Evolutionary conservation across 2,329 filamentous ascomycete genomes (phyloP).

Genomic region (Monilinia laxa): DNA sequence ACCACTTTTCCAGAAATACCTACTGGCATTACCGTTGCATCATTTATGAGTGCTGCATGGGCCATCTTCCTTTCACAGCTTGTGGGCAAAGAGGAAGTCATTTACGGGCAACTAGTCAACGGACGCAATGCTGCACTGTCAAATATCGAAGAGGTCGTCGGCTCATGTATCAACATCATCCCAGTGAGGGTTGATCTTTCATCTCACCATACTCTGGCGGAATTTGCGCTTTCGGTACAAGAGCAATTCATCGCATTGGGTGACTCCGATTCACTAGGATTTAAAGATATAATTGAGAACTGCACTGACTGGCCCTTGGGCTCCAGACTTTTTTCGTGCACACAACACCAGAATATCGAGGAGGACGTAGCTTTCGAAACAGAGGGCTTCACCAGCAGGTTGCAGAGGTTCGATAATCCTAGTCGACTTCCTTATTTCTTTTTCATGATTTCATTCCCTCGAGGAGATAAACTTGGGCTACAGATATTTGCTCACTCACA

Average conservation of each 20-base stretch:
- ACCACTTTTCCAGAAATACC: not conserved
- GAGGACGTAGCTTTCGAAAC: not conserved
- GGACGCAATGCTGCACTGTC: slow-evolving; percentile 45
- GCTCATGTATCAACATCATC: slow-evolving; percentile 48
- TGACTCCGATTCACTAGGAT: slow-evolving; percentile 42
- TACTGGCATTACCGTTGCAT: slow-evolving; percentile 43
- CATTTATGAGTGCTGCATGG: slow-evolving; percentile 47
- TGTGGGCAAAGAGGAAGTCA: slow-evolving; percentile 18
- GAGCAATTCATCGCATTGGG: slow-evolving; percentile 39
- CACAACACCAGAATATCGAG: slow-evolving; percentile 1
- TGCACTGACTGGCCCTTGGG: slow-evolving; percentile 42
- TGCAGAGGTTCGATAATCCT: not conserved
- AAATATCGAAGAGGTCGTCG: slow-evolving; percentile 44
- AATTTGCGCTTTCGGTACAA: slow-evolving; percentile 42
- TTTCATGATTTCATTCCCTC: not conserved
- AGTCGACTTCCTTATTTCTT: not conserved
- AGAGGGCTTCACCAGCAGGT: not conserved
- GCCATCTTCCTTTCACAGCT: slow-evolving; percentile 44
- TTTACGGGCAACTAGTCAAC: slow-evolving; percentile 41
- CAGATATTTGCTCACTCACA: not conserved
- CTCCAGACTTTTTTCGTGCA: slow-evolving; percentile 5
- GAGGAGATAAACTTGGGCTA: not conserved
- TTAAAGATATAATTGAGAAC: slow-evolving; percentile 39
- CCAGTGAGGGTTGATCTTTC: slow-evolving; percentile 46
- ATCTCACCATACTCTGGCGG: slow-evolving; percentile 37